Conservation (phyloP, 1,284 basidiomycete genomes). For the Coniophora puteana region DNA sequence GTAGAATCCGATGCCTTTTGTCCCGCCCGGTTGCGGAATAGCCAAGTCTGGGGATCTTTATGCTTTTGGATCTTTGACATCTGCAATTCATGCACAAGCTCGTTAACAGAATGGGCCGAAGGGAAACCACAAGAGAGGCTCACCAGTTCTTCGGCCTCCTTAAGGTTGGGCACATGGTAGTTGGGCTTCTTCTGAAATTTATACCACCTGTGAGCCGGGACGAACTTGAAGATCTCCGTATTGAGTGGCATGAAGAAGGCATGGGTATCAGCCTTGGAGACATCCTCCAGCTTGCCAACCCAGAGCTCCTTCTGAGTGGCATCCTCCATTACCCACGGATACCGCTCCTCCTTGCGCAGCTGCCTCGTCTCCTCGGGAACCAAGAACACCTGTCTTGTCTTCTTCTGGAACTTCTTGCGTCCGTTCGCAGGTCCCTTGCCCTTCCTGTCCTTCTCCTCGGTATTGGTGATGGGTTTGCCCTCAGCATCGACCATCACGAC, state of each 20-base stretch:
- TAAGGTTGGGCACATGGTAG: conserved; percentile 61
- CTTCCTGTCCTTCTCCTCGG: conserved; percentile 42
- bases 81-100: conserved; percentile 18
- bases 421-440: conserved; percentile 39
- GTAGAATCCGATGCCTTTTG: conserved; percentile 56
- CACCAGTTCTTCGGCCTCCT: conserved; percentile 76
- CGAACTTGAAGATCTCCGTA: conserved; percentile 78
- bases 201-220: conserved; percentile 85
- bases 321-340: conserved; percentile 90
- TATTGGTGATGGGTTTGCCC: conserved; percentile 60
- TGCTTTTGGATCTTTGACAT: conserved; percentile 59
- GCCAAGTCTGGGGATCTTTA: conserved; percentile 69
- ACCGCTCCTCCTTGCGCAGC: conserved; percentile 77
- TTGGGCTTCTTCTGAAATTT: conserved; percentile 83
- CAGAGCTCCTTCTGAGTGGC: conserved; percentile 62
- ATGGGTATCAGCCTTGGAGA: conserved; percentile 57
- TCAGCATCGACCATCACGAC: conserved; percentile 79
- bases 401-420: conserved; percentile 81
- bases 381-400: conserved; percentile 79
- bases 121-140: conserved; percentile 29
- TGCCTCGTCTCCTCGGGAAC: conserved; percentile 64
- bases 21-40: conserved; percentile 55
- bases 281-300: conserved; percentile 79
- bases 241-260: conserved; percentile 75
- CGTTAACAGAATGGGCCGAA: too few relatives aligned